Conservation (phyloP, 2,329 filamentous ascomycete species). For the Penicillium sp. region DNA sequence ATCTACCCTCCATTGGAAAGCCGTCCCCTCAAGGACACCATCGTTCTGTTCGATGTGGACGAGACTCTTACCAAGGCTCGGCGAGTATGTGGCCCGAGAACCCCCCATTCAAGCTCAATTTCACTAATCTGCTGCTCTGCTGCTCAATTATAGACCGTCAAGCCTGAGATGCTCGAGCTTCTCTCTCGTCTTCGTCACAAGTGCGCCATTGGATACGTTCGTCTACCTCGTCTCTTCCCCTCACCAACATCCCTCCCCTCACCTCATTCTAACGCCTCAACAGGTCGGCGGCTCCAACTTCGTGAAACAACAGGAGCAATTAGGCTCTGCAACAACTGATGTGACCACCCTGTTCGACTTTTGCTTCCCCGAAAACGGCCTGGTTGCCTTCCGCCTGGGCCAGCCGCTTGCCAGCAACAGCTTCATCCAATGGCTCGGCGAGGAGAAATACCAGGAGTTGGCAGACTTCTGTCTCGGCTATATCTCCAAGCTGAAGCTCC, state of each 20-base stretch:
- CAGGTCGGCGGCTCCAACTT: slow-evolving; percentile 86
- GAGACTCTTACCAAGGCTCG: slow-evolving; percentile 85
- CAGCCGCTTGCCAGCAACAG: slow-evolving; percentile 73
- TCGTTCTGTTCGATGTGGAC: slow-evolving; percentile 96
- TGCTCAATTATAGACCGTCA: slow-evolving; percentile 59
- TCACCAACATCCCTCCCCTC: background rate
- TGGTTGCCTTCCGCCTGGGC: slow-evolving; percentile 87
- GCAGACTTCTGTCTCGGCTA: slow-evolving; percentile 64
- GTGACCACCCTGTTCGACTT: slow-evolving; percentile 94
- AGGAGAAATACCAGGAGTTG: slow-evolving; percentile 70
- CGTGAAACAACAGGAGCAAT: slow-evolving; percentile 92
- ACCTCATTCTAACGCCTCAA: slow-evolving; percentile 19
- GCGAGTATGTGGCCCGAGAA: slow-evolving; percentile 58
- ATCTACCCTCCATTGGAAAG: slow-evolving; percentile 75
- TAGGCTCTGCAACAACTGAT: slow-evolving; percentile 69
- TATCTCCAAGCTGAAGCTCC: slow-evolving; percentile 64
- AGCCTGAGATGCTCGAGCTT: slow-evolving; percentile 80
- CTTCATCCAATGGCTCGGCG: slow-evolving; percentile 92
- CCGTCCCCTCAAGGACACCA: slow-evolving; percentile 88
- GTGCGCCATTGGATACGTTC: slow-evolving; percentile 38
- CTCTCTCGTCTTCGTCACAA: slow-evolving; percentile 76
- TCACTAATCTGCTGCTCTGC: slow-evolving; percentile 7
- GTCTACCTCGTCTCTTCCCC: slow-evolving; percentile 9
- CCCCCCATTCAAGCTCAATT: background rate
- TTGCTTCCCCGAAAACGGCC: slow-evolving; percentile 95